Percentiles rank a stretch among this genome's conserved stretches.
Conservation (phyloP, 148 eudicot genomes). For the Cornus suecica region DNA sequence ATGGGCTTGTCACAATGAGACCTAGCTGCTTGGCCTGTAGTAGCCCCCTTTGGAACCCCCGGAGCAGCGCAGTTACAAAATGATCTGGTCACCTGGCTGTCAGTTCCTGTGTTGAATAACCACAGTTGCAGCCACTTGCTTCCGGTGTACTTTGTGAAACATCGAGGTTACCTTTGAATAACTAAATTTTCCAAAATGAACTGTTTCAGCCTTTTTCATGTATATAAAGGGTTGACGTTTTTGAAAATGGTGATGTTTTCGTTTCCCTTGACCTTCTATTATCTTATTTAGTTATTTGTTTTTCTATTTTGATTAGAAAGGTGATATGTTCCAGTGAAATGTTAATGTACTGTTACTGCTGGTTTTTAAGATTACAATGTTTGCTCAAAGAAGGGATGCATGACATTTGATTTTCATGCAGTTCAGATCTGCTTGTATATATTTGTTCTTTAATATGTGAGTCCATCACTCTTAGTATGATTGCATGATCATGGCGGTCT, state of each 20-base stretch:
- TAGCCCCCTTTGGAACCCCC: too few relatives aligned
- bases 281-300: too few relatives aligned
- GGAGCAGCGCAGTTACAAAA: neutral
- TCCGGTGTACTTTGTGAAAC: neutral
- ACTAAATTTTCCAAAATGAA: neutral
- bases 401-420: neutral
- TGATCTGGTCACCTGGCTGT: constrained; percentile 3
- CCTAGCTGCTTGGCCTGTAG: too few relatives aligned
- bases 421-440: neutral
- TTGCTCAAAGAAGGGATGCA: neutral
- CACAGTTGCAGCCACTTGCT: neutral
- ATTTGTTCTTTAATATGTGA: too few relatives aligned
- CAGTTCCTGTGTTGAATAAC: neutral
- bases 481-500: too few relatives aligned
- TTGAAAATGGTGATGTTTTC: neutral
- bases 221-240: neutral
- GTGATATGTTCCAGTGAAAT: neutral
- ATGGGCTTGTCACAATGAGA: neutral
- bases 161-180: neutral
- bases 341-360: neutral
- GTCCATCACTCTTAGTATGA: too few relatives aligned
- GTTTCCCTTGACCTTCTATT: neutral
- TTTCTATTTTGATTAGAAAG: neutral
- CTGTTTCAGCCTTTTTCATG: neutral
- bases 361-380: neutral